These are phyloP conservation scores for Yamadazyma membranifaciens DNA, from an alignment of 1,139 yeast species.

Conservation along the genomic window DNA sequence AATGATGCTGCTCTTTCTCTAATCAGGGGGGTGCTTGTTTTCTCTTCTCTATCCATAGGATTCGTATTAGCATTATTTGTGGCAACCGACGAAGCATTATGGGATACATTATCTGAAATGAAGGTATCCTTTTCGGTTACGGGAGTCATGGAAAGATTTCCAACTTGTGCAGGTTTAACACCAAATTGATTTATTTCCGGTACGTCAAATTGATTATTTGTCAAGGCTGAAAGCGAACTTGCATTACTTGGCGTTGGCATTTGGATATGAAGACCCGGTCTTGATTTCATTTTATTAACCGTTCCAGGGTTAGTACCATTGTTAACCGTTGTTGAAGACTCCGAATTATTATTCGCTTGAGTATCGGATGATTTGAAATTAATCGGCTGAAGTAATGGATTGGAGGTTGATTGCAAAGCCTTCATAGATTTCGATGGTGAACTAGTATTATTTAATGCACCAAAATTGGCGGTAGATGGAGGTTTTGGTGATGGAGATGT, in stretches of 20 bases:
- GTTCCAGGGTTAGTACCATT: not conserved
- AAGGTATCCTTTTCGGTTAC: slow-evolving; percentile 56
- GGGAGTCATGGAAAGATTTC: slow-evolving; percentile 70
- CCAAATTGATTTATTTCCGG: slow-evolving; percentile 62
- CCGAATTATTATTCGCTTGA: not conserved
- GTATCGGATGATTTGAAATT: slow-evolving; percentile 38
- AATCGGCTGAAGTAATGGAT: slow-evolving; percentile 60
- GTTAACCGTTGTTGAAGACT: not conserved
- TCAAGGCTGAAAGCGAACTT: slow-evolving; percentile 35
- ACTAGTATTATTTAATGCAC: slow-evolving; percentile 20
- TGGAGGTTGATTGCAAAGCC: slow-evolving; percentile 44
- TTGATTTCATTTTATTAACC: slow-evolving; percentile 16
- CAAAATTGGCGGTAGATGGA: slow-evolving; percentile 24
- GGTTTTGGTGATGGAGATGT: slow-evolving; percentile 45
- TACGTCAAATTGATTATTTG: slow-evolving; percentile 23
- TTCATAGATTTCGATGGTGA: slow-evolving; percentile 58
- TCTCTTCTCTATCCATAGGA: slow-evolving; percentile 13
- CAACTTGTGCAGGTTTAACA: slow-evolving; percentile 51
- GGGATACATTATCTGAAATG: slow-evolving; percentile 6
- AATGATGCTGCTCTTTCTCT: slow-evolving; percentile 22
- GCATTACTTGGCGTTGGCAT: slow-evolving; percentile 48
- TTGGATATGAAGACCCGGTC: slow-evolving; percentile 46
- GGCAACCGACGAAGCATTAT: not conserved
- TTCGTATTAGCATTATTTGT: not conserved
- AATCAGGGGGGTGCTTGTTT: slow-evolving; percentile 11